Conservation (phyloP, 176 grass and related monocot genomes). For the Phragmites australis region DNA sequence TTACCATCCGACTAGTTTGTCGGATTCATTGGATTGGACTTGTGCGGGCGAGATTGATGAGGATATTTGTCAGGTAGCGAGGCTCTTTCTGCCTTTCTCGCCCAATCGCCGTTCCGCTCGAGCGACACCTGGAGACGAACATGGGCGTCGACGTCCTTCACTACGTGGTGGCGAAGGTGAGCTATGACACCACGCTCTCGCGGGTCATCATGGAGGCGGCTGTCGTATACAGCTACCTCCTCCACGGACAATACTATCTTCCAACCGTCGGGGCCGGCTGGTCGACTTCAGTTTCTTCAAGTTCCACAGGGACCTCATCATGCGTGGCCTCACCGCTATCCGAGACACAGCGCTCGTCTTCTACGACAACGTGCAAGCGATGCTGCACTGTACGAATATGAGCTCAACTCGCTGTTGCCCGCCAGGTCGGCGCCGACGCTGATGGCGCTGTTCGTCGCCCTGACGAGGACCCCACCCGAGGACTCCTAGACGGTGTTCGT, state of each 20-base stretch:
- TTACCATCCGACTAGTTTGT: too few species aligned
- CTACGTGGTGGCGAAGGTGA: not conserved
- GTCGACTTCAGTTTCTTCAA: constrained; percentile 32
- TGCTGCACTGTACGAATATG: not conserved
- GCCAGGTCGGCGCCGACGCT: not conserved
- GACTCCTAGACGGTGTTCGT: constrained; percentile 15
- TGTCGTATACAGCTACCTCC: not conserved
- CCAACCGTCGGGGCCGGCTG: not conserved
- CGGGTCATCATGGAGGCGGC: not conserved
- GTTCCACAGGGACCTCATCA: constrained; percentile 22
- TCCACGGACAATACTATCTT: not conserved
- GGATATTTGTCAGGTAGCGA: too few species aligned
- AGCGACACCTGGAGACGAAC: constrained; percentile 32
- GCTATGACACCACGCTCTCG: not conserved
- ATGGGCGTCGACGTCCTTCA: not conserved
- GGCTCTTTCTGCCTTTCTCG: too few species aligned
- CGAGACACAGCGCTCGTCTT: not conserved
- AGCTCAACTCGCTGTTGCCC: too few species aligned
- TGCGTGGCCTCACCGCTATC: not conserved
- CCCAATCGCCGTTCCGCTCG: too few species aligned
- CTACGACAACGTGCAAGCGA: not conserved
- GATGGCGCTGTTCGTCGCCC: not conserved
- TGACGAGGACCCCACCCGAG: not conserved
- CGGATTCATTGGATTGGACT: too few species aligned
- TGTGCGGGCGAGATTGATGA: too few species aligned